Evolutionary conservation across 78 protist genomes (phyloP), one percentile per base, ranked within the genome.

Genomic region (Anaeramoeba ignava): DNA sequence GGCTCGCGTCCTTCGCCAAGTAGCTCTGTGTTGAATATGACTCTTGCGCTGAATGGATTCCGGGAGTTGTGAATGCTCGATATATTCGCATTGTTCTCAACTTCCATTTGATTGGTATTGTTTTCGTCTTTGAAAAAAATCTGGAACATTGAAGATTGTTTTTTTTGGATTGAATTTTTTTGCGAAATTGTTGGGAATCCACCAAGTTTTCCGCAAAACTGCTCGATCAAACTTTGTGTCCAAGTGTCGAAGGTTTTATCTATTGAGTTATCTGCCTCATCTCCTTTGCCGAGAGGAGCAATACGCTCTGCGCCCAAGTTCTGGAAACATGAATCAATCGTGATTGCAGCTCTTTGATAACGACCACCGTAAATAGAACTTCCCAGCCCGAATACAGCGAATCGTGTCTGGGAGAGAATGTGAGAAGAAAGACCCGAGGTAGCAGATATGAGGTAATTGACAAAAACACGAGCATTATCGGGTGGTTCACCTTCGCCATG

Each of bases 401-500:
- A 54, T 54, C 17, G 8, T 54, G 17, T 27, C 17, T 54, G 8
- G 8, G 8, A 8, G 8, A 54, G 17, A 27, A 54, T 27, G 17
- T 54, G 8, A 54, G 73, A 8, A 54, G 8, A 27, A 27, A 17
- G 8, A 27, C 36, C 8, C 8, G 17, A 27, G 17, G 8, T 17
- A 27, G 17, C 17, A 27, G 8, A 27, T 54, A 27, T 17, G 8
- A 54, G 17, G 17, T 54, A 54, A 54, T 54, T 54, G 17, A 54
- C 8, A 27, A 54, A 54, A 8, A 8, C 17, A 27, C 8, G 36
- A 54, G 36, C 8, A 17, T 54, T 54, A 54, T 54, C 73, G 8
- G 73, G 73, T 54, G 73, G 73, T 54, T 54, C 73, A 17, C 73
- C 73, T 54, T 54, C 73, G 8, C 73, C 73, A 54, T 54, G 73